Evolutionary conservation across 169 alveolate species (phyloP), one percentile per base, ranked within the genome.

Genomic region (Eimeria maxima): DNA sequence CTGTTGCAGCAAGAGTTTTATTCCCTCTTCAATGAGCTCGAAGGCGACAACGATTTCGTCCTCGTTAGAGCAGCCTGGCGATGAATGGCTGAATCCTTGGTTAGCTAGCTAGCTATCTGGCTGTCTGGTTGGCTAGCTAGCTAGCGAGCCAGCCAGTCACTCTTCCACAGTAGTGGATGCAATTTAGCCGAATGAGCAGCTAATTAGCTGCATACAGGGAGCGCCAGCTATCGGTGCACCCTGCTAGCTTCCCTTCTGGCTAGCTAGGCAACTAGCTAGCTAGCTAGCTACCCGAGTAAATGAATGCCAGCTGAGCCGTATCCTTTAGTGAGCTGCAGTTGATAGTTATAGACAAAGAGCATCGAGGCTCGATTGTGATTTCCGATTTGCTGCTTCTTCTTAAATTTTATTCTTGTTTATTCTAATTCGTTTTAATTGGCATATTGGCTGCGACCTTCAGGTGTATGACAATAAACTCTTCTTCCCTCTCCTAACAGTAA

Each of bases 11-110:
- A 5, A 11, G 81, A 71, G 47, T 71, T 71, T 71, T 71, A 71
- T 38, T 4, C 47, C 6, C 7, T 71, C 38, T 71, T 71, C 81
- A 71, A 71, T n/a, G 81, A 71, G 45, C 81, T 71, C 81, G 81
- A 71, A 38, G 53, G 42, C 38, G 81, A 71, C 7, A 71, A 27
- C 20, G 81, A 71, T 18, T 71, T 71, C n/a, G 81, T 71, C 47
- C 81, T 71, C 22, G 22, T 71, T 7, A 4, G 81, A 11, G 81
- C 81, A 27, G 81, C 45, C 50, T 29, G 57, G 88, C 50, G 63
- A 29, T 44, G 42, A 33, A 71, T 27, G 20, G 81, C 45, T 67
- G 38, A 6, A 27, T 24, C 20, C 5, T 24, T 6, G 10, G 38
- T 6, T 11, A 71, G 81, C 81, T 71, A 38, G 81, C 81, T 38